phyloP scores from a whole-genome alignment of 306 rosid genomes.

The Albizia julibrissin region DNA sequence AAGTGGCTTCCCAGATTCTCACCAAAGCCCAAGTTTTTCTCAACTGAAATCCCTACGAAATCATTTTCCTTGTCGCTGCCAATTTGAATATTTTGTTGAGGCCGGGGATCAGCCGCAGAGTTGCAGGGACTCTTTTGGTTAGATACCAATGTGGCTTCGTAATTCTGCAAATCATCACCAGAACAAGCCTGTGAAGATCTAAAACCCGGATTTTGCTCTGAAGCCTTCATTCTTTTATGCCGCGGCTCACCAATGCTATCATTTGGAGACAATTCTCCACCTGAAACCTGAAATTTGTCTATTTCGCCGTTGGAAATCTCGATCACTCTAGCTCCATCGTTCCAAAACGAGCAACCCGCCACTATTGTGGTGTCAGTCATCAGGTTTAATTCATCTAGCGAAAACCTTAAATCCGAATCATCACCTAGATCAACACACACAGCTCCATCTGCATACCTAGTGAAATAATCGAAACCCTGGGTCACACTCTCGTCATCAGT shows the following conservation, averaged over 20 bases:
- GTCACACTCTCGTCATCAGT: not conserved
- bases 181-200: not conserved
- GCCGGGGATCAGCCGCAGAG: not conserved
- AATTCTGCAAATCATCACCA: not conserved
- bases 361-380: not conserved
- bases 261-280: slow-evolving; percentile 16
- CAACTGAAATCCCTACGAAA: not conserved
- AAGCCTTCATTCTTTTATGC: slow-evolving; percentile 36
- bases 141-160: not conserved
- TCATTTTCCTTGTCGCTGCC: not conserved
- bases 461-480: slow-evolving; percentile 3
- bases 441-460: not conserved
- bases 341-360: not conserved
- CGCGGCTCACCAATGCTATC: slow-evolving; percentile 16
- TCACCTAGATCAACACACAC: slow-evolving; percentile 35
- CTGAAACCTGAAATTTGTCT: slow-evolving; percentile 3
- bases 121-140: not conserved
- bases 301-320: not conserved
- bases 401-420: slow-evolving; percentile 45
- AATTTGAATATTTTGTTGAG: slow-evolving; percentile 6
- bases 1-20: not conserved
- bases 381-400: not conserved
- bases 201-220: slow-evolving; percentile 2
- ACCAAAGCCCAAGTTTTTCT: not conserved
- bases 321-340: not conserved